Base-by-base conservation (phyloP, 176 grass and related monocot genomes). In the Ensete ventricosum region DNA sequence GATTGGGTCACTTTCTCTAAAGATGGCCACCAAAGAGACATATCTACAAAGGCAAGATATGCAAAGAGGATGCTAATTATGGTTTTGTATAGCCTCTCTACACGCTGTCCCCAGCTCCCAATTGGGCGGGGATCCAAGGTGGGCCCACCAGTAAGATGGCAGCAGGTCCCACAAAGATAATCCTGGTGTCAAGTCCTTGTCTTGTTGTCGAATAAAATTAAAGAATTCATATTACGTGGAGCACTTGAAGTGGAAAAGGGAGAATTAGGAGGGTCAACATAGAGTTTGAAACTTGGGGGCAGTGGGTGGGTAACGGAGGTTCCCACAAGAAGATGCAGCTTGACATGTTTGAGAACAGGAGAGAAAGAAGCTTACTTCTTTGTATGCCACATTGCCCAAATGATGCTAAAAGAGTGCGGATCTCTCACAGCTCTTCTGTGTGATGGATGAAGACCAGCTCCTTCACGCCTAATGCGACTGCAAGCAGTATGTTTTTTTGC, bases 21-120 rank as follows among this genome's bases (percentile, higher is more conserved):
- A 23, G 67, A 69, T 50, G 29, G 17, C 17, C 43, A 70, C 43
- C 13, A 50, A 70, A 70, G 67, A 70, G 43, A 50, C 48, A 51
- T 50, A 70, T 51, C 67, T 70, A 70, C n/a, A 70, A 70, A 51
- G 67, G 67, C 34, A 51, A 70, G 34, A 21, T 70, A 70, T 3
- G 67, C 16, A 11, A n/a, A 7, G 57, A 60, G 17, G 64, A 51
- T n/a, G 23, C 23, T 65, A 25, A 65, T 65, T 26, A 65, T 27
- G 26, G 21, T 65, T 11, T 26, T 65, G 63, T 25, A 25, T 25
- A 65, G 63, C 9, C 63, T 11, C 11, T 10, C 23, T 26, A 24
- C 3, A 65, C 5, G 22, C 11, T 26, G 12, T 65, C 12, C 9
- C 63, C 63, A 65, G n/a, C 23, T 26, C 63, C 63, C 16, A 60